Base-by-base conservation (phyloP, 1,284 basidiomycete genomes). In the Cutaneotrichosporon arboriforme region DNA sequence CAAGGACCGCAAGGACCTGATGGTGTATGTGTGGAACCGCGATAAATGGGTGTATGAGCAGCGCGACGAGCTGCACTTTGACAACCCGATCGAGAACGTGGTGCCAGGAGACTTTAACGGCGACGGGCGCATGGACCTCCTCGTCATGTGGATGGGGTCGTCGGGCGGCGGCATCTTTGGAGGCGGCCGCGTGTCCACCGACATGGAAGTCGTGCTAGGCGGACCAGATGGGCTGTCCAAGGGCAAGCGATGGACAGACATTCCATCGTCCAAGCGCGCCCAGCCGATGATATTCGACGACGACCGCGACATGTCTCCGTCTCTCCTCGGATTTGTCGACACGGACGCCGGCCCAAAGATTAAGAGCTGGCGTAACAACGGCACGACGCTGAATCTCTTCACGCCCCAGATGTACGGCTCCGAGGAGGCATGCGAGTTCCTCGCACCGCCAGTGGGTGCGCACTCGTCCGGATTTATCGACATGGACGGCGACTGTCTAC, bases 381-480 rank as follows among this genome's bases (percentile, higher is more conserved):
- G 67, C 4, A 51, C 55, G 0, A 62, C 57, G 3, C 45, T 70
- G 9, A 44, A 39, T 3, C 4, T 64, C 54, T 37, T 38, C 5
- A 45, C 33, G 20, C 37, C 51, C 8, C 42, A 37, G n/a, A 17
- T 59, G 18, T 48, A 42, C 14, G 46, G 49, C 9, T 8, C 31
- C n/a, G 38, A 42, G 34, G 20, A 68, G 26, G 62, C 66, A 39
- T 98, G 96, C 74, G 81, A 78, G 13, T 72, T 94, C 12, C 82
- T 88, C 3, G 83, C 86, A 3, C 43, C 43, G 10, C 43, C 43
- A 5, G 43, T 21, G 33, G 33, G 43, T 61, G 92, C 93, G 1
- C 96, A 98, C 71, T 92, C 87, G 68, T 96, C 92, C 69, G 91
- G 92, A 0, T 87, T 91, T n/a, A 81, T 97, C 15, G 94, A 99